These are phyloP conservation scores for Lachnellula arida DNA, from an alignment of 2,329 filamentous ascomycete genomes.

Conservation along the genomic window DNA sequence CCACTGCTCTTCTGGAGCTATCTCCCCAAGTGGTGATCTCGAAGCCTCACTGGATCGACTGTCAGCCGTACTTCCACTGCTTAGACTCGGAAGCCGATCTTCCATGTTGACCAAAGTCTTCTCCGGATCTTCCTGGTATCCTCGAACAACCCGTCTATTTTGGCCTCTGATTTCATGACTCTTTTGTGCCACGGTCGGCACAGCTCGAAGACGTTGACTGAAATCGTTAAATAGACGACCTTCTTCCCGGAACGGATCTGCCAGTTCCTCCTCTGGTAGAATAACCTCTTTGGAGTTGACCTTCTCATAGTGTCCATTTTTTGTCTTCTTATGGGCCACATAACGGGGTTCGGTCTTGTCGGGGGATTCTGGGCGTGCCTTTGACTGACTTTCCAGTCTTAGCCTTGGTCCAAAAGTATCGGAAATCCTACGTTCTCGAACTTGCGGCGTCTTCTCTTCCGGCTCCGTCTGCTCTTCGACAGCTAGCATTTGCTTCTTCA, in stretches of 20 bases:
- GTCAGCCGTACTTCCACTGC: constrained; percentile 10
- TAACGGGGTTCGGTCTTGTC: constrained; percentile 21
- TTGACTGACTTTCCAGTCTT: constrained; percentile 18
- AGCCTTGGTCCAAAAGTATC: constrained; percentile 20
- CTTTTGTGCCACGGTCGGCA: not conserved
- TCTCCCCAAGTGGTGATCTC: constrained; percentile 14
- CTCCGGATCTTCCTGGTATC: constrained; percentile 12
- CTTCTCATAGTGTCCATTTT: constrained; percentile 21
- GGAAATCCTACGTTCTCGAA: constrained; percentile 3
- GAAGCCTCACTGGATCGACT: constrained; percentile 12
- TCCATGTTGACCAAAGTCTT: constrained; percentile 19
- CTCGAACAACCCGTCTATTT: not conserved
- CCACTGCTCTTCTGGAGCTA: constrained; percentile 17
- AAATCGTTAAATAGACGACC: constrained; percentile 17
- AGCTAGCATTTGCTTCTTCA: not conserved
- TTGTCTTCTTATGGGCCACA: constrained; percentile 26
- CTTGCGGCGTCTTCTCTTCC: not conserved
- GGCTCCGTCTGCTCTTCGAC: not conserved
- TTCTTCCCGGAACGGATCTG: constrained; percentile 27
- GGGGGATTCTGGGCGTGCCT: constrained; percentile 22
- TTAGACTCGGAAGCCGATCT: constrained; percentile 12
- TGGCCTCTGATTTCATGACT: not conserved
- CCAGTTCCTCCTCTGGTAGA: constrained; percentile 12
- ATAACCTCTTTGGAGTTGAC: constrained; percentile 21
- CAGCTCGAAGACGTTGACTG: constrained; percentile 16